Evolutionary conservation across 78 protist species (phyloP).

Genomic region (slime mould (Dictyostelium discoideum)): DNA sequence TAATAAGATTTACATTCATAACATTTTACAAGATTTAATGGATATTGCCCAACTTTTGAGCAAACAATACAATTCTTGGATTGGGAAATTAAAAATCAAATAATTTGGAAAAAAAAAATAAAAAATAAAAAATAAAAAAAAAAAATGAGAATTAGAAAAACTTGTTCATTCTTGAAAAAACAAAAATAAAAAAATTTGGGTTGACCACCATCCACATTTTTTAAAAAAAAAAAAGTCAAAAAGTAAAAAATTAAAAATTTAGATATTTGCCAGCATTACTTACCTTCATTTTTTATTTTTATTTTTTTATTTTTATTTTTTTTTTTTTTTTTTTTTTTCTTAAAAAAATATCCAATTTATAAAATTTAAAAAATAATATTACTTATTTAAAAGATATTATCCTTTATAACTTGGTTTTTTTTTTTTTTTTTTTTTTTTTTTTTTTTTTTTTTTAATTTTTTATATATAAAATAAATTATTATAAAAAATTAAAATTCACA

Average conservation of each 20-base stretch:
- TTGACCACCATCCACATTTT: neutral
- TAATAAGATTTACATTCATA: constrained; percentile 8
- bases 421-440: neutral
- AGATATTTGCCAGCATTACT: neutral
- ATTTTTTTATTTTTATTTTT: neutral
- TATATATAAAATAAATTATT: neutral
- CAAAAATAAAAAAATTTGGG: neutral
- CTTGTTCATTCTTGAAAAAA: neutral
- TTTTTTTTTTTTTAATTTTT: neutral
- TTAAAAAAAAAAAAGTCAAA: neutral
- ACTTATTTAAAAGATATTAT: constrained; percentile 1
- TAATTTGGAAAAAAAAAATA: neutral
- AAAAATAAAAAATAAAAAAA: neutral
- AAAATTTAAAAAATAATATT: neutral
- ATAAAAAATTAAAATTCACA: neutral
- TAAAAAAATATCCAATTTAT: neutral
- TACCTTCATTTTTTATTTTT: neutral
- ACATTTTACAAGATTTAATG: constrained; percentile 20
- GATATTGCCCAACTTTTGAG: neutral
- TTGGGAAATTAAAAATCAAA: neutral
- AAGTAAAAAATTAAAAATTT: neutral
- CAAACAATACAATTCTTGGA: neutral
- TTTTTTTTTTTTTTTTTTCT: no score
- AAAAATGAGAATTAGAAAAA: neutral
- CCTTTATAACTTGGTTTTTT: neutral